Percentiles rank a stretch among this genome's conserved stretches.
Evolutionary conservation across 805 yeast species (phyloP).

Genomic region (Metschnikowia picachoensis): DNA sequence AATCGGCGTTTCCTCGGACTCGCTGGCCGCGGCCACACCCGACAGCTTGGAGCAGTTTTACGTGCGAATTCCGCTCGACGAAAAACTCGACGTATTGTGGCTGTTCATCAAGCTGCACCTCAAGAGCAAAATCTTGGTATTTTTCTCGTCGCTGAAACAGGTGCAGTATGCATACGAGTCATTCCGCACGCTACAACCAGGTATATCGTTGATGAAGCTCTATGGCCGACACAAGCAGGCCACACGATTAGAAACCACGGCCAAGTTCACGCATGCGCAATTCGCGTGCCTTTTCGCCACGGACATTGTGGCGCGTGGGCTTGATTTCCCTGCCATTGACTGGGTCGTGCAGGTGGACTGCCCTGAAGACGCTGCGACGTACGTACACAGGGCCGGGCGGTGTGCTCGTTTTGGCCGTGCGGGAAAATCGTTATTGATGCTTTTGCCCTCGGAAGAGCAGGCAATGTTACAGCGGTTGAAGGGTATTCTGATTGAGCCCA

Average conservation of each 20-base stretch:
- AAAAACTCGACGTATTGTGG: conserved; percentile 82
- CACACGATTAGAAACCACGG: conserved; percentile 79
- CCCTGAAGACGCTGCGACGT: conserved; percentile 86
- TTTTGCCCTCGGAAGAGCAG: conserved; percentile 80
- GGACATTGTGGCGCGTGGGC: conserved; percentile 88
- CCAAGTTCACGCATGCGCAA: conserved; percentile 72
- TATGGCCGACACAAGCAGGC: conserved; percentile 90
- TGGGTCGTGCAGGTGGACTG: conserved; percentile 94
- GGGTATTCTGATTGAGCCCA: conserved; percentile 62
- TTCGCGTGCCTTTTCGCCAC: conserved; percentile 84
- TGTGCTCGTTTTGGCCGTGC: conserved; percentile 81
- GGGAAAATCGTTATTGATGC: conserved; percentile 79
- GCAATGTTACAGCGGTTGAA: conserved; percentile 64
- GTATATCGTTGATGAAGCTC: conserved; percentile 78
- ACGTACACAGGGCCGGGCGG: conserved; percentile 88
- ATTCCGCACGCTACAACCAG: conserved; percentile 85
- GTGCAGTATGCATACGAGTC: conserved; percentile 87
- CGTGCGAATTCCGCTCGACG: conserved; percentile 64
- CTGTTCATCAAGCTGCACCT: conserved; percentile 81
- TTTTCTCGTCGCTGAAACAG: conserved; percentile 83
- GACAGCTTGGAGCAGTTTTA: conserved; percentile 81
- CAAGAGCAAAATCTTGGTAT: conserved; percentile 75
- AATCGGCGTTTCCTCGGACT: conserved; percentile 38
- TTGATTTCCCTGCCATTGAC: conserved; percentile 88
- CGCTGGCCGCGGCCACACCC: conserved; percentile 70